phyloP scores from a whole-genome alignment of 805 yeast species.

The Saccharomyces mikatae region DNA sequence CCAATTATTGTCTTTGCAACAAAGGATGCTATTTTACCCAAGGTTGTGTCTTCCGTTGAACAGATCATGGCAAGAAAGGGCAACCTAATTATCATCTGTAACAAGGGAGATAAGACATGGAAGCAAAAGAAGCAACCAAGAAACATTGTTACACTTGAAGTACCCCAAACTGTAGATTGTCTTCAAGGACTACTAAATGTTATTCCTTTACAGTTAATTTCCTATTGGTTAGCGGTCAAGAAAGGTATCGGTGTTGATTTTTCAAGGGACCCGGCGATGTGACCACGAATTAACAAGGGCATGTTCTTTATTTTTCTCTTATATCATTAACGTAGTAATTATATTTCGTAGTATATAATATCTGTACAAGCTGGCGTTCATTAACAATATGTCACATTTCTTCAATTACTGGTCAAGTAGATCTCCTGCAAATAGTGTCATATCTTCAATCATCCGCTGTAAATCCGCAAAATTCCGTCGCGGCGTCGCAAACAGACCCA shows the following conservation, averaged over 20 bases:
- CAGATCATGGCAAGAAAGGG: conserved; percentile 97
- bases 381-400: not conserved
- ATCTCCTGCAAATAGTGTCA: not conserved
- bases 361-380: not conserved
- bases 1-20: conserved; percentile 96
- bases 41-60: conserved; percentile 88
- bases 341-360: not conserved
- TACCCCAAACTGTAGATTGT: conserved; percentile 94
- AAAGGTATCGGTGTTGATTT: conserved; percentile 95
- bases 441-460: not conserved
- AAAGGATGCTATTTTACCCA: conserved; percentile 90
- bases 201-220: conserved; percentile 88
- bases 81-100: conserved; percentile 86
- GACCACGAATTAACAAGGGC: conserved; percentile 38
- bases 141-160: conserved; percentile 68
- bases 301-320: no score
- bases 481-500: not conserved
- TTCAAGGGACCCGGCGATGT: conserved; percentile 96
- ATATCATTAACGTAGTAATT: no score
- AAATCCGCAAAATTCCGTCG: not conserved
- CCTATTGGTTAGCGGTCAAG: conserved; percentile 92
- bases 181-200: conserved; percentile 93
- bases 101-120: conserved; percentile 64
- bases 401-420: not conserved
- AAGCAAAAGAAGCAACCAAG: conserved; percentile 32